These are phyloP conservation scores for Raffaelea ambrosiae DNA, from an alignment of 2,329 filamentous ascomycete genomes.

Conservation along the genomic window DNA sequence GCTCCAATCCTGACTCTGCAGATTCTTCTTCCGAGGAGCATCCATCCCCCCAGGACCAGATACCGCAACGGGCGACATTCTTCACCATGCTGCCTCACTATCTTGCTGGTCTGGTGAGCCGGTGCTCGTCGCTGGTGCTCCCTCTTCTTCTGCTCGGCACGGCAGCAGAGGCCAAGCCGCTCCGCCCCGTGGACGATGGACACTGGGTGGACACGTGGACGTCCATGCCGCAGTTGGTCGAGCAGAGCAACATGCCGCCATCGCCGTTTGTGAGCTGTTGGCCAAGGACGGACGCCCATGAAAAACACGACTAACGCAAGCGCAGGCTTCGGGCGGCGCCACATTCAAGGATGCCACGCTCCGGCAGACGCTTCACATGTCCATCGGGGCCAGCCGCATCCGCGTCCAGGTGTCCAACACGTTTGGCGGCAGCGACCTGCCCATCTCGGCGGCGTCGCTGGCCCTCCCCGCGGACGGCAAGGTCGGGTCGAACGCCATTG, in stretches of 20 bases:
- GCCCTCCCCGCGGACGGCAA: slow-evolving; percentile 45
- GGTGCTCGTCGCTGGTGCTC: too few species aligned
- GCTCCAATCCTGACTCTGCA: too few species aligned
- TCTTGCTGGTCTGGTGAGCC: too few species aligned
- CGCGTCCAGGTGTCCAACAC: slow-evolving; percentile 58
- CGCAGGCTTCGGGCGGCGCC: slow-evolving; percentile 25
- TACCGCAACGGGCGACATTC: too few species aligned
- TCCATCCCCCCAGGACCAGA: too few species aligned
- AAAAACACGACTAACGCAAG: background rate
- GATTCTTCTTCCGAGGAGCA: too few species aligned
- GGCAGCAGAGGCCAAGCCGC: too few species aligned
- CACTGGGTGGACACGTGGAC: slow-evolving; percentile 60
- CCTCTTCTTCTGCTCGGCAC: too few species aligned
- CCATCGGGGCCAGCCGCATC: slow-evolving; percentile 45
- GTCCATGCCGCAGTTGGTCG: slow-evolving; percentile 57
- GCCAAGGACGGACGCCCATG: slow-evolving; percentile 3
- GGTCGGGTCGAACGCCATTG: slow-evolving; percentile 44
- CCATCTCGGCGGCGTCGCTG: slow-evolving; percentile 50
- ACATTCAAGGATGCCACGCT: slow-evolving; percentile 55
- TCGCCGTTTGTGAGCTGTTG: slow-evolving; percentile 51
- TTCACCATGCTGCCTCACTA: too few species aligned
- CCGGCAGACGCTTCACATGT: slow-evolving; percentile 56
- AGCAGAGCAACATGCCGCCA: slow-evolving; percentile 52
- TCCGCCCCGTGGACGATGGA: slow-evolving; percentile 18
- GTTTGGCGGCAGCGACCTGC: slow-evolving; percentile 50